A percentile compares a stretch with the other conserved stretches of the same genome.
Conservation (phyloP, 768 basidiomycete species). For the Suillus tomentosus region DNA sequence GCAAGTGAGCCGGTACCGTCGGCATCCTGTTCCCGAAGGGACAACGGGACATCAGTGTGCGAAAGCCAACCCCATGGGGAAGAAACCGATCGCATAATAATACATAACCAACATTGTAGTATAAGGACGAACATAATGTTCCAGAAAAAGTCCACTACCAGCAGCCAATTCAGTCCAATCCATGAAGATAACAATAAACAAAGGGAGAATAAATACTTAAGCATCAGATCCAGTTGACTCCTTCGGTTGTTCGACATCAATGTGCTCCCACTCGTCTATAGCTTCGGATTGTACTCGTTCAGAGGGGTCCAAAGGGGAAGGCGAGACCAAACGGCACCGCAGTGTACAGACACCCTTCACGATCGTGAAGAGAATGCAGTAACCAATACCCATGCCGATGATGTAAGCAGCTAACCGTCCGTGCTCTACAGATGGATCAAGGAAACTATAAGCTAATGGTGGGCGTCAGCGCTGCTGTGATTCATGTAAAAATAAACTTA, state of each 20-base stretch:
- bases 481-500: slow-evolving; percentile 34
- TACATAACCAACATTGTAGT: neutral
- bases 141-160: neutral
- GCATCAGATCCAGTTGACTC: slow-evolving; percentile 17
- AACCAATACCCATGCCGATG: slow-evolving; percentile 56
- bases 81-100: neutral
- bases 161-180: neutral
- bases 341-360: slow-evolving; percentile 44
- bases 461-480: slow-evolving; percentile 11
- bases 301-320: slow-evolving; percentile 11
- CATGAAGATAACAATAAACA: slow-evolving; percentile 4
- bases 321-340: slow-evolving; percentile 37
- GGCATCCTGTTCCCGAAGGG: neutral
- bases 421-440: slow-evolving; percentile 50
- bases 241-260: slow-evolving; percentile 29
- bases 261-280: slow-evolving; percentile 49
- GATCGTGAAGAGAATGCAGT: slow-evolving; percentile 51
- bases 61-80: neutral
- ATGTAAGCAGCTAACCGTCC: slow-evolving; percentile 60
- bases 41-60: neutral
- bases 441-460: slow-evolving; percentile 62
- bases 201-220: slow-evolving; percentile 8
- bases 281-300: slow-evolving; percentile 23
- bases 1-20: neutral
- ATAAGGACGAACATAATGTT: neutral